phyloP scores from a whole-genome alignment of 345 rosid genomes.

The Populus ilicifolia region DNA sequence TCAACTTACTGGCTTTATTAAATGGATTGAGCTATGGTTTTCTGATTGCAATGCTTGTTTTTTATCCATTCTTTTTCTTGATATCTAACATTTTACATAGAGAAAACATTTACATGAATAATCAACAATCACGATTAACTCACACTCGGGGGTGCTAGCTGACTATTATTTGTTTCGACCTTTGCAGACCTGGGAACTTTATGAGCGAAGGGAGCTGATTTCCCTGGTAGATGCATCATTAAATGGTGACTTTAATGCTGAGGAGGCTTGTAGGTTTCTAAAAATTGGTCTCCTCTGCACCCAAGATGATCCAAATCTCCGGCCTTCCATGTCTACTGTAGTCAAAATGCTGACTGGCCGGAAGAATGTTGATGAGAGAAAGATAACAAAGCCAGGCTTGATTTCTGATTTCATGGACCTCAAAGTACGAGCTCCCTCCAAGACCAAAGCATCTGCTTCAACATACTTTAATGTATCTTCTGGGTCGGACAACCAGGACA shows the following conservation, averaged over 20 bases:
- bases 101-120: background rate
- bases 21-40: background rate
- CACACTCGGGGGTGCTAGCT: background rate
- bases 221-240: conserved; percentile 50
- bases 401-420: conserved; percentile 81
- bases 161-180: conserved; percentile 1
- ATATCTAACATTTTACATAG: background rate
- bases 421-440: conserved; percentile 45
- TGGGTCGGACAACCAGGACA: conserved; percentile 41
- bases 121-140: background rate
- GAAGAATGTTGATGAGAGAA: conserved; percentile 29
- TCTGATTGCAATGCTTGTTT: background rate
- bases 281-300: conserved; percentile 76
- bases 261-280: conserved; percentile 62
- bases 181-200: conserved; percentile 79
- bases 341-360: conserved; percentile 54
- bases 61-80: background rate
- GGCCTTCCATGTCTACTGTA: conserved; percentile 69
- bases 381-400: conserved; percentile 62
- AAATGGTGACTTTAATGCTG: conserved; percentile 60
- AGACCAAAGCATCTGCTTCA: conserved; percentile 13
- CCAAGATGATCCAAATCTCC: conserved; percentile 64
- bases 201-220: conserved; percentile 66
- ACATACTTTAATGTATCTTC: conserved; percentile 43
- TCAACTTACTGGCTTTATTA: background rate